Conservation (phyloP, 768 basidiomycete genomes). For the Coprinopsis cinerea region DNA sequence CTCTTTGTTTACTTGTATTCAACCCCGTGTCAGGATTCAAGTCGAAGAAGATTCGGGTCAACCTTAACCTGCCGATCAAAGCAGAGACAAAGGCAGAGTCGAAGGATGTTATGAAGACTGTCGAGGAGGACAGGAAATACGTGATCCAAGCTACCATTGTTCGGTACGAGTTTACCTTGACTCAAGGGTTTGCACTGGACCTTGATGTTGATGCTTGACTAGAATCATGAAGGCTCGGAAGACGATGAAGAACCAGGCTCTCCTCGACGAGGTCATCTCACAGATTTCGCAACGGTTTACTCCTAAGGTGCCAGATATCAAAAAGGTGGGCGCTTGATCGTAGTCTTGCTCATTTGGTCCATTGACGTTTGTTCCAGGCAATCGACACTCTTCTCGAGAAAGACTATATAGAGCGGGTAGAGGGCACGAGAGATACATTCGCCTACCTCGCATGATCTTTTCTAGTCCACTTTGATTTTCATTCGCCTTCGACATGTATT, state of each 20-base stretch:
- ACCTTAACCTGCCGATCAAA: conserved; percentile 89
- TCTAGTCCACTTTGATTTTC: not conserved
- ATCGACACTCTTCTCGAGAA: conserved; percentile 93
- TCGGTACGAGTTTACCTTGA: conserved; percentile 39
- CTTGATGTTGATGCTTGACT: no score
- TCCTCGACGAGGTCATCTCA: conserved; percentile 87
- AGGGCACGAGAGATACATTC: conserved; percentile 84
- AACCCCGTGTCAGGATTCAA: conserved; percentile 58
- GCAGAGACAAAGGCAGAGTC: conserved; percentile 91
- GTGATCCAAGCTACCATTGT: conserved; percentile 95
- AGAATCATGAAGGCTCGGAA: conserved; percentile 96
- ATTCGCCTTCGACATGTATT: not conserved
- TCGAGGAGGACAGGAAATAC: conserved; percentile 96
- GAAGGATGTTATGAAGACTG: conserved; percentile 87
- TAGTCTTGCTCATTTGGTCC: not conserved
- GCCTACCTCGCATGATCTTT: conserved; percentile 61
- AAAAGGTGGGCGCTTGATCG: conserved; percentile 55
- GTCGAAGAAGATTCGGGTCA: conserved; percentile 91
- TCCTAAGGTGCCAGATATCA: conserved; percentile 95
- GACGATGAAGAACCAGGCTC: conserved; percentile 88
- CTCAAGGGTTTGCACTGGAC: conserved; percentile 6
- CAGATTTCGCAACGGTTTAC: conserved; percentile 86
- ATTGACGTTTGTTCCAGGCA: conserved; percentile 42
- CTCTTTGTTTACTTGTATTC: not conserved
- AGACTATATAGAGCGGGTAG: conserved; percentile 95